Conservation (phyloP, 768 basidiomycete species). For the Wakefieldia striispora region DNA sequence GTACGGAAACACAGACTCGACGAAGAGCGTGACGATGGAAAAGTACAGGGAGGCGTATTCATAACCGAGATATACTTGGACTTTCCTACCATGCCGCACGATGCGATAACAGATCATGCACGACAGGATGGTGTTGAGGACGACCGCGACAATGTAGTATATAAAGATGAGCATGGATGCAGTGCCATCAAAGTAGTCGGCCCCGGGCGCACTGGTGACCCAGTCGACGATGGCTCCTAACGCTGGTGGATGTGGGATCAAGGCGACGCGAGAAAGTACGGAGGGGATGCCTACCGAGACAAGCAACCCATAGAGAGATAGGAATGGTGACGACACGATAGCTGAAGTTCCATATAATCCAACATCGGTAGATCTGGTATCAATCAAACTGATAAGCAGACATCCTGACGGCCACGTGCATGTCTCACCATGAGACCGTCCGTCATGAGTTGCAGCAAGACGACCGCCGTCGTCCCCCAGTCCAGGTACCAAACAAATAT, state of each 20-base stretch:
- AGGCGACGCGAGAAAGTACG: not conserved
- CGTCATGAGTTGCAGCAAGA: conserved; percentile 28
- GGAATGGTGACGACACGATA: conserved; percentile 3
- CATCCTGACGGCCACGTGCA: too few species aligned
- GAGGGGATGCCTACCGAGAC: not conserved
- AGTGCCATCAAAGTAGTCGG: not conserved
- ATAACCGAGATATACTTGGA: not conserved
- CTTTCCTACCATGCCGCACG: not conserved
- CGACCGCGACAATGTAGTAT: conserved; percentile 7
- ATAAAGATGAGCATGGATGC: conserved; percentile 8
- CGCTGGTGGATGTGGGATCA: not conserved
- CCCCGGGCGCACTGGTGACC: not conserved
- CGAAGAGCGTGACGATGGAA: conserved; percentile 1
- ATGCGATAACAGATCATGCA: conserved; percentile 11
- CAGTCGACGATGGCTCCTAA: not conserved
- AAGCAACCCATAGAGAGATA: conserved; percentile 3
- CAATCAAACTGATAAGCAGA: too few species aligned
- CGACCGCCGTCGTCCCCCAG: conserved; percentile 24
- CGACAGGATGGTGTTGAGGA: conserved; percentile 6
- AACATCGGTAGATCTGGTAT: conserved; percentile 34
- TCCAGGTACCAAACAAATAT: conserved; percentile 20
- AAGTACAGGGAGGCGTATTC: not conserved
- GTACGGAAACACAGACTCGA: conserved; percentile 16
- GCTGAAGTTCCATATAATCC: conserved; percentile 30
- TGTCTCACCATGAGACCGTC: conserved; percentile 34